Evolutionary conservation across 2,329 filamentous ascomycete species (phyloP).

Genomic region (Ophiostoma sp.): DNA sequence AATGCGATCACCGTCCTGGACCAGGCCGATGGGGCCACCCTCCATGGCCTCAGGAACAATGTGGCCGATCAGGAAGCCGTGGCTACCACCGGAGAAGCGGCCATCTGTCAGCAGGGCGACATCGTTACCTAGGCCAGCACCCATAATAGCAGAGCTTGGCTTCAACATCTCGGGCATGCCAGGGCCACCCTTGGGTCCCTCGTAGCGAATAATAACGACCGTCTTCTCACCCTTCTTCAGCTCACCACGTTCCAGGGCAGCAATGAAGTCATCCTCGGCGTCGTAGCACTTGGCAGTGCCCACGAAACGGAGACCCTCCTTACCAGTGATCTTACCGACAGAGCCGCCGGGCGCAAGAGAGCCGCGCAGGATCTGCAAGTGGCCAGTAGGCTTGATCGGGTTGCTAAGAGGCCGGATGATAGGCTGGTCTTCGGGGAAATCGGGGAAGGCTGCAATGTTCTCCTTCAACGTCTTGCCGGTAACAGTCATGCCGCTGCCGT

Average conservation of each 20-base stretch:
- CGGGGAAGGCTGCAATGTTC: conserved; percentile 71
- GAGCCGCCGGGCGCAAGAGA: conserved; percentile 80
- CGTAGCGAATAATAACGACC: conserved; percentile 86
- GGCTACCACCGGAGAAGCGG: conserved; percentile 72
- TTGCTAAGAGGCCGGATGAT: conserved; percentile 76
- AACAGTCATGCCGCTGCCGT: conserved; percentile 74
- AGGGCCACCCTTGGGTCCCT: conserved; percentile 86
- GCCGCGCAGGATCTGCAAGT: conserved; percentile 82
- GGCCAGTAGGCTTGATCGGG: conserved; percentile 81
- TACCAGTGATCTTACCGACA: conserved; percentile 90
- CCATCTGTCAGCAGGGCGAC: conserved; percentile 70
- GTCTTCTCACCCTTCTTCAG: conserved; percentile 84
- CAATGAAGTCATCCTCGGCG: conserved; percentile 74
- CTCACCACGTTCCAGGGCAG: conserved; percentile 66
- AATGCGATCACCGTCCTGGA: conserved; percentile 74
- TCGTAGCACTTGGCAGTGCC: conserved; percentile 80
- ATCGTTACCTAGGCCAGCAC: conserved; percentile 71
- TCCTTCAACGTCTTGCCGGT: conserved; percentile 86
- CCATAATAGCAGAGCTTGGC: conserved; percentile 89
- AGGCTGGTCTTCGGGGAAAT: conserved; percentile 68
- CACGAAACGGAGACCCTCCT: conserved; percentile 78
- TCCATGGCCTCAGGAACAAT: conserved; percentile 83
- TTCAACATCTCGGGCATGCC: conserved; percentile 96
- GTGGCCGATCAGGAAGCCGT: conserved; percentile 83
- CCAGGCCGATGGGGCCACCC: conserved; percentile 76